Conservation (phyloP, 306 rosid genomes). For the Arachis hypogaea region DNA sequence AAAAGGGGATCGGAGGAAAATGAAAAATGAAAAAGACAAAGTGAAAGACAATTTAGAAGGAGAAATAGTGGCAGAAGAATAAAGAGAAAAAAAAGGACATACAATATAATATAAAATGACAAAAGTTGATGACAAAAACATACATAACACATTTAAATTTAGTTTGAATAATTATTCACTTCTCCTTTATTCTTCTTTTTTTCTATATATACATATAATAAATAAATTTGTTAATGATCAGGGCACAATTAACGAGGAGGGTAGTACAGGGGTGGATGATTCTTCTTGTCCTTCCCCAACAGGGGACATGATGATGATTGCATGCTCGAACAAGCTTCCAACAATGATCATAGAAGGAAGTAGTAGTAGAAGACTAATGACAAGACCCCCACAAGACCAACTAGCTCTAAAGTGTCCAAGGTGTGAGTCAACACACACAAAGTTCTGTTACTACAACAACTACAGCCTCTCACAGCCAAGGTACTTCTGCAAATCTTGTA, state of each 20-base stretch:
- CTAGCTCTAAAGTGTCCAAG: constrained; percentile 81
- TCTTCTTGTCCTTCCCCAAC: constrained; percentile 70
- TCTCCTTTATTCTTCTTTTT: neutral
- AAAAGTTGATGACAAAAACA: neutral
- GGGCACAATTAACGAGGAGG: constrained; percentile 78
- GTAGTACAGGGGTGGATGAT: constrained; percentile 54
- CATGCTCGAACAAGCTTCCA: constrained; percentile 66
- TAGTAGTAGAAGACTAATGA: constrained; percentile 47
- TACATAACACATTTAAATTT: constrained; percentile 6
- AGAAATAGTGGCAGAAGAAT: constrained; percentile 12
- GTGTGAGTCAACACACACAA: constrained; percentile 95
- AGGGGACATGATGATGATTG: constrained; percentile 74
- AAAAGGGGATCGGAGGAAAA: neutral
- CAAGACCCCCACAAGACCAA: constrained; percentile 78
- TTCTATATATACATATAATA: neutral
- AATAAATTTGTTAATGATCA: constrained; percentile 8
- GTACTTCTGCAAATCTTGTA: constrained; percentile 94
- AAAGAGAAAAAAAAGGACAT: neutral
- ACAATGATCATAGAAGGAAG: constrained; percentile 32
- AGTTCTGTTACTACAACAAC: constrained; percentile 98
- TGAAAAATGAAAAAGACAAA: neutral
- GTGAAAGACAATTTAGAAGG: neutral
- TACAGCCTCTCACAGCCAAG: constrained; percentile 97
- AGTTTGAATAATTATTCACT: neutral
- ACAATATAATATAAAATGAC: neutral